Base-by-base conservation (phyloP, 2,329 filamentous ascomycete genomes). In the Xylariaceae sp. region DNA sequence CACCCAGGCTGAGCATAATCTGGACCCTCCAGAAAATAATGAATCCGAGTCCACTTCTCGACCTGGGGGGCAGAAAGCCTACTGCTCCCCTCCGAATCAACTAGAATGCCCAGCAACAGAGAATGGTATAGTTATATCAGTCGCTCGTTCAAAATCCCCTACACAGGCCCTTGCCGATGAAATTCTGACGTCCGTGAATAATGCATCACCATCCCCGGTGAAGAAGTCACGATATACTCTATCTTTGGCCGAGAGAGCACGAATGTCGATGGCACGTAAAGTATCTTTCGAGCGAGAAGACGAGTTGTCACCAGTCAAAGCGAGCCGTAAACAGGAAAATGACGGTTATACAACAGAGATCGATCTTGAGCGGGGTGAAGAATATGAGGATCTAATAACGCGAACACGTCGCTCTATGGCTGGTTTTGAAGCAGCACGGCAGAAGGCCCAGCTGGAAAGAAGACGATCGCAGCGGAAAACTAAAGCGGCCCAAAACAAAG, bases 241-340 rank as follows among this genome's bases (percentile, higher is more conserved):
- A 8, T 85, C 86, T 0, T 78, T 94, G 0, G 80, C 86, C 3
- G 90, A 95, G 65, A 86, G 91, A 45, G 95, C 92, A 0, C 83
- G 88, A 16, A 78, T 90, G 50, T 91, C 89, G 16, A 92, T 96
- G 84, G 83, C 85, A 0, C 77, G 84, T 2, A 66, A 51, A 43
- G 61, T 13, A 48, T 69, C 61, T 7, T 70, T 56, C 6, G 68
- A 71, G 4, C 61, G 65, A 6, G 71, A 75, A 16, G 65, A 72
- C 8, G 65, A 65, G 3, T 32, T 53, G 12, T 61, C 59, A 12
- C 58, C 61, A 2, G 49, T 57, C 8, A 63, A 62, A 59, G 22
- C 42, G 51, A 56, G 44, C 37, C 47, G 51, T 42, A 53, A 63
- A 1, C 46, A 54, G 43, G 58, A 39, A 45, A 47, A 29, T 26